Conservation (phyloP, 2,329 filamentous ascomycete genomes). For the Ophiostoma ips region DNA sequence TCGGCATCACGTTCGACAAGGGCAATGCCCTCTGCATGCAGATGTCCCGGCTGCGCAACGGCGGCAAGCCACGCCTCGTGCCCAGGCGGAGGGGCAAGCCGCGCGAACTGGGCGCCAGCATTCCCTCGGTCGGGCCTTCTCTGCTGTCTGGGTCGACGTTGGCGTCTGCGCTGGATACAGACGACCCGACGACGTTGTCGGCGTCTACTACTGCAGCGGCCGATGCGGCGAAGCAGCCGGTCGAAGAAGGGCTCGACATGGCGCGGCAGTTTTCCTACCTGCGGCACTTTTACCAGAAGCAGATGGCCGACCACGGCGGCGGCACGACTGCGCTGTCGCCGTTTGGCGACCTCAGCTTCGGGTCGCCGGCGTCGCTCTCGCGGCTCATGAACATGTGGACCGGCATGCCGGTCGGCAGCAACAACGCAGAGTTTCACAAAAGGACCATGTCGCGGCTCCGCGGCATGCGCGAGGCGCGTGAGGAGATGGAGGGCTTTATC, state of each 20-base stretch:
- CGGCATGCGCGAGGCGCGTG: slow-evolving; percentile 68
- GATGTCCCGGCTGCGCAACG: slow-evolving; percentile 55
- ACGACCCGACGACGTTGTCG: neutral
- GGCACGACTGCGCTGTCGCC: slow-evolving; percentile 30
- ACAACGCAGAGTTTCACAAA: slow-evolving; percentile 29
- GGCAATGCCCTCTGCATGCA: slow-evolving; percentile 76
- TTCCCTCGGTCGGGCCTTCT: neutral
- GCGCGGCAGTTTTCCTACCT: slow-evolving; percentile 64
- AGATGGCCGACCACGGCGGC: slow-evolving; percentile 49
- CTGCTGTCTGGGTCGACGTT: neutral
- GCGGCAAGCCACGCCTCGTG: slow-evolving; percentile 37
- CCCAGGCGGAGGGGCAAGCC: slow-evolving; percentile 37
- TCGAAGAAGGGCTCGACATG: slow-evolving; percentile 37
- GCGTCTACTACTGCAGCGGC: neutral
- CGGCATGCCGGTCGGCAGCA: neutral
- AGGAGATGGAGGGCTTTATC: slow-evolving; percentile 56
- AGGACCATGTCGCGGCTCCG: slow-evolving; percentile 53
- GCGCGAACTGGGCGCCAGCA: slow-evolving; percentile 28
- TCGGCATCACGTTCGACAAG: slow-evolving; percentile 81
- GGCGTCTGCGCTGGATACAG: neutral
- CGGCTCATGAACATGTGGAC: slow-evolving; percentile 90
- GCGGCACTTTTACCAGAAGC: slow-evolving; percentile 67
- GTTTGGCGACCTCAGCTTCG: slow-evolving; percentile 41
- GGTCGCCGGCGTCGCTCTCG: slow-evolving; percentile 67
- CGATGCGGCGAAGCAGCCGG: neutral